Conservation (phyloP, 2,329 filamentous ascomycete species). For the Aureobasidium sp. region DNA sequence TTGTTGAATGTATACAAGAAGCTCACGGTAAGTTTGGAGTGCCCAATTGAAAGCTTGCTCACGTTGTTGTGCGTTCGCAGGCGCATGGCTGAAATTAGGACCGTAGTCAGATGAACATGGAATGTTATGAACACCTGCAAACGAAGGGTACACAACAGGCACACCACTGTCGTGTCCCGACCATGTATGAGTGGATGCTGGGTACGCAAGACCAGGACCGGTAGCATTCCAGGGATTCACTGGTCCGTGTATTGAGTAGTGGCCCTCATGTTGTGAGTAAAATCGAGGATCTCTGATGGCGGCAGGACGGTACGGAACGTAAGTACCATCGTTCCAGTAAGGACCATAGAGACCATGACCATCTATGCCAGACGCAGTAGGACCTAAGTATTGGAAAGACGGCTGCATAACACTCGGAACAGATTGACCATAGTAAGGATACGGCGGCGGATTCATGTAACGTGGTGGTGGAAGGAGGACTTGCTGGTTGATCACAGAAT, state of each 20-base stretch:
- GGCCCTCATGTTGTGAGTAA: conserved; percentile 22
- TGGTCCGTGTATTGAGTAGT: neutral
- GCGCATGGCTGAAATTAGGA: conserved; percentile 23
- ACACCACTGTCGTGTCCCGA: neutral
- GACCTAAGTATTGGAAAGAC: conserved; percentile 48
- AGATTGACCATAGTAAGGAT: conserved; percentile 32
- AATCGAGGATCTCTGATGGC: conserved; percentile 46
- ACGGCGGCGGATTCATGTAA: conserved; percentile 13
- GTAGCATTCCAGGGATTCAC: neutral
- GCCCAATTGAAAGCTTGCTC: conserved; percentile 39
- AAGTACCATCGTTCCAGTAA: conserved; percentile 55
- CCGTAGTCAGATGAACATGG: neutral
- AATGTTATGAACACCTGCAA: neutral
- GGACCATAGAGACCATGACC: conserved; percentile 50
- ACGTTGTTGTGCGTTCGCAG: conserved; percentile 32
- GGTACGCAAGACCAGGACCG: neutral
- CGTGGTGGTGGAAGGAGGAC: conserved; percentile 19
- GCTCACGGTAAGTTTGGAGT: conserved; percentile 40
- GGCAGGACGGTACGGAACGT: conserved; percentile 51
- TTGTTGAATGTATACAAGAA: conserved; percentile 39
- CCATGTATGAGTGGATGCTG: neutral
- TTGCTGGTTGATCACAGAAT: conserved; percentile 53
- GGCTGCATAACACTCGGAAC: conserved; percentile 53
- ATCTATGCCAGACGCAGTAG: conserved; percentile 48
- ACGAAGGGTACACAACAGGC: neutral